Evolutionary conservation across 768 basidiomycete genomes (phyloP), one percentile per base, ranked within the genome.

Genomic region (Podaxis sp.): DNA sequence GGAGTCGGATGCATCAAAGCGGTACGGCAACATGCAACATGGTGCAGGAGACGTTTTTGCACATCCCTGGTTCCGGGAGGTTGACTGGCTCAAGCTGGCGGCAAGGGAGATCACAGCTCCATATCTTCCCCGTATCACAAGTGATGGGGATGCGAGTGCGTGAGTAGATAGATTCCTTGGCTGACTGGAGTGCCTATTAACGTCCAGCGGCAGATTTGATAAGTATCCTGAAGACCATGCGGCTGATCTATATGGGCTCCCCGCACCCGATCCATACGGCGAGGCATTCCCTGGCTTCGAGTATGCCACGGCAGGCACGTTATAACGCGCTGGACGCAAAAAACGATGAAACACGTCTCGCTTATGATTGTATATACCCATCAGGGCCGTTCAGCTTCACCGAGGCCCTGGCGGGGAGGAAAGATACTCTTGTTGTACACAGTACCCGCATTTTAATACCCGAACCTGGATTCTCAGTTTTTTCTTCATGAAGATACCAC

Each of bases 91-190:
- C 53, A 88, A 86, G 74, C 75, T 98, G 57, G 83, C 82, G 68
- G 81, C 82, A 53, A 80, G 94, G 67, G 94, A 98, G 70, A 98
- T 99, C 59, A 91, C 91, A 13, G 93, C 97, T 24, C 97, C 97
- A 2, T 99, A 97, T 76, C 78, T 98, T 55, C 97, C 97, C 12
- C 90, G 90, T 72, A 94, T 98, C 53, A 84, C 79, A 37, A 89
- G 94, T 8, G 97, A 98, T 11, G 97, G 97, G 0, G 97, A 99
- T 74, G 91, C 96, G 4, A 94, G 92, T 86, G 91, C 91, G 90
- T 93, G 72, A 74, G 91, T 85, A 47, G 33, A n/a, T 60, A 46
- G 33, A 6, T 11, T 38, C 40, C 55, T 64, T 12, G 29, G 22
- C 33, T 24, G 43, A 41, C 61, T 56, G 12, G 17, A 61, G 33